Base-by-base conservation (phyloP, 345 rosid species). In the Eucalyptus pauciflora region DNA sequence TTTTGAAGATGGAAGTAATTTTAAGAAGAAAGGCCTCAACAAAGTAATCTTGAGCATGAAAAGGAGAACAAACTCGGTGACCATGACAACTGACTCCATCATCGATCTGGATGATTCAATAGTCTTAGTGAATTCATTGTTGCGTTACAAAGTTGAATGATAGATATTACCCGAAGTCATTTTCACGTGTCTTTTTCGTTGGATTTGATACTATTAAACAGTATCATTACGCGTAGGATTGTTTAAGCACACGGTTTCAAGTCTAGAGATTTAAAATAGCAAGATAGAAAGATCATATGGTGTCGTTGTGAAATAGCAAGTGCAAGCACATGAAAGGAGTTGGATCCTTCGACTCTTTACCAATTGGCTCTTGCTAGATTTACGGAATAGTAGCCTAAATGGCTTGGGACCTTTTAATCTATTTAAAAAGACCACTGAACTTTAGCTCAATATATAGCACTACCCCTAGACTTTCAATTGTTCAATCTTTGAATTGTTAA, bases 1-100 rank as follows among this genome's bases (percentile, higher is more conserved):
- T 89, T 92, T 91, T 76, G 92, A 94, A 86, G 96, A 94, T 69
- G 97, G 98, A 86, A 92, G 93, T 3, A 90, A 93, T 29, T 91
- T 93, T 76, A 91, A 92, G 81, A 94, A 85, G 89, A 94, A 92
- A 86, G 92, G 94, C 8, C 87, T 91, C 20, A 93, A 93, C 31
- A 90, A 88, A 85, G 94, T 93, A 18, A 85, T 94, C 49, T 89
- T 90, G 92, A 92, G 90, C 25, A 94, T 92, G 95, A 92, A 91
- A 88, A 91, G 92, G 91, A 43, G 96, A 94, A 88, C 87, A 87
- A 43, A 92, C 93, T 52, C 20, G 4, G 92, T 93, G 91, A 91
- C 90, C 76, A 14, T 64, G 76, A 64, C 18, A n/a, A 64, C 37
- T 16, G 17, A n/a, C 76, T 64, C 37, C 9, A 16, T 64, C 76